Percentiles rank a stretch among this genome's conserved stretches.
Conservation (phyloP, 2,329 filamentous ascomycete genomes). For the Tympanopsis confertula region DNA sequence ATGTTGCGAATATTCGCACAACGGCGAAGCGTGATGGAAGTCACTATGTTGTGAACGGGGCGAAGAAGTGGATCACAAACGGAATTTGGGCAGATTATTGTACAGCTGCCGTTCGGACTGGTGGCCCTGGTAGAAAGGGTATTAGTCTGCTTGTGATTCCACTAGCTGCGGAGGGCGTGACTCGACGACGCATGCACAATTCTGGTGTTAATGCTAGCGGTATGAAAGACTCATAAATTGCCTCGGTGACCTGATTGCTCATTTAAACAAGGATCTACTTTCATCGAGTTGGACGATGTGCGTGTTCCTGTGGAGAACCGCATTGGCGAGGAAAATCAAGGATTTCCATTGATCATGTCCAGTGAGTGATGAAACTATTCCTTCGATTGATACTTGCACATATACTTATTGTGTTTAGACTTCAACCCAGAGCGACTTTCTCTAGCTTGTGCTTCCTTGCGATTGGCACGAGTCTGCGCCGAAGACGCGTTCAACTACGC, state of each 20-base stretch:
- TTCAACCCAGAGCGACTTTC: conserved; percentile 49
- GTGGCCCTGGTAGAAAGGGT: conserved; percentile 36
- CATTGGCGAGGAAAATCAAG: conserved; percentile 39
- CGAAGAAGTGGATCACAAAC: conserved; percentile 60
- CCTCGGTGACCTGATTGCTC: not conserved
- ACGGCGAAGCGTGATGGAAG: conserved; percentile 39
- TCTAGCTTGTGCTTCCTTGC: conserved; percentile 42
- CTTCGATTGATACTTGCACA: not conserved
- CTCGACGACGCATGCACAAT: conserved; percentile 44
- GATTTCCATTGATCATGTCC: conserved; percentile 46
- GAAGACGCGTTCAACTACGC: conserved; percentile 40
- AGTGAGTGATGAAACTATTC: conserved; percentile 16
- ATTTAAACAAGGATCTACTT: conserved; percentile 27
- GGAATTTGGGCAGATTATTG: conserved; percentile 47
- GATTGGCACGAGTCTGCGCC: conserved; percentile 42
- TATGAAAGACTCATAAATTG: conserved; percentile 9
- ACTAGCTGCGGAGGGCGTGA: conserved; percentile 33
- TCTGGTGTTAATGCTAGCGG: conserved; percentile 57
- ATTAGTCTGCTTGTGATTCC: conserved; percentile 48
- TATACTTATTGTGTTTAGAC: conserved; percentile 14
- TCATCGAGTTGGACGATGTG: conserved; percentile 43
- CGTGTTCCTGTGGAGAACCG: conserved; percentile 38
- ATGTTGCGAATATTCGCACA: conserved; percentile 52
- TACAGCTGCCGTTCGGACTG: conserved; percentile 50
- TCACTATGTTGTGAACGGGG: conserved; percentile 51